phyloP scores from a whole-genome alignment of 192 early-diverging fungal genomes.

The Linnemannia exigua region DNA sequence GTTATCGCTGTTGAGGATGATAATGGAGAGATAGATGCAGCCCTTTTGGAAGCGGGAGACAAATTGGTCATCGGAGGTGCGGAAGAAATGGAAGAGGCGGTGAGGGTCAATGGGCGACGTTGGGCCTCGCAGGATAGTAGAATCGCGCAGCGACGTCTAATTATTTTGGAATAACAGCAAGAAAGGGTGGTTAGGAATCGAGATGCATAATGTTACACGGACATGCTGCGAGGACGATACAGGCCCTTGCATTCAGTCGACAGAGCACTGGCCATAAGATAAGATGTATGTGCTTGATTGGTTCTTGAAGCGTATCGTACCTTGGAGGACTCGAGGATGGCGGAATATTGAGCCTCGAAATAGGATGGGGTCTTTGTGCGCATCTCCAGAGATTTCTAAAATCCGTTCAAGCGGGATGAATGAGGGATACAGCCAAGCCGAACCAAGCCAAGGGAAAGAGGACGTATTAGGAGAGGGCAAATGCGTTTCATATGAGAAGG shows the following conservation, averaged over 20 bases:
- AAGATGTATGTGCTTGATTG: neutral
- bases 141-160: slow-evolving; percentile 39
- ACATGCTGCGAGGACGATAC: neutral
- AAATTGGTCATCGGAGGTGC: slow-evolving; percentile 42
- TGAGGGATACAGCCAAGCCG: neutral
- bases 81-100: slow-evolving; percentile 46
- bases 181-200: neutral
- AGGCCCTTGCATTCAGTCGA: neutral
- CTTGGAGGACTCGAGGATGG: slow-evolving; percentile 34
- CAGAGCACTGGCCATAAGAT: neutral
- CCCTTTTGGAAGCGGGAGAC: slow-evolving; percentile 52
- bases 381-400: slow-evolving; percentile 45
- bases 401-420: neutral
- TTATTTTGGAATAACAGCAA: too few species aligned
- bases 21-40: slow-evolving; percentile 56
- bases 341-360: slow-evolving; percentile 26
- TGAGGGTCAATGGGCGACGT: slow-evolving; percentile 46
- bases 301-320: neutral
- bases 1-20: slow-evolving; percentile 60
- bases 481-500: neutral
- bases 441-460: neutral
- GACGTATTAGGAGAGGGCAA: neutral
- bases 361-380: slow-evolving; percentile 45
- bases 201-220: neutral
- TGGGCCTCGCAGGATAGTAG: slow-evolving; percentile 21